Conservation (phyloP, 1,284 basidiomycete species). For the Hymenochaete sp. region DNA sequence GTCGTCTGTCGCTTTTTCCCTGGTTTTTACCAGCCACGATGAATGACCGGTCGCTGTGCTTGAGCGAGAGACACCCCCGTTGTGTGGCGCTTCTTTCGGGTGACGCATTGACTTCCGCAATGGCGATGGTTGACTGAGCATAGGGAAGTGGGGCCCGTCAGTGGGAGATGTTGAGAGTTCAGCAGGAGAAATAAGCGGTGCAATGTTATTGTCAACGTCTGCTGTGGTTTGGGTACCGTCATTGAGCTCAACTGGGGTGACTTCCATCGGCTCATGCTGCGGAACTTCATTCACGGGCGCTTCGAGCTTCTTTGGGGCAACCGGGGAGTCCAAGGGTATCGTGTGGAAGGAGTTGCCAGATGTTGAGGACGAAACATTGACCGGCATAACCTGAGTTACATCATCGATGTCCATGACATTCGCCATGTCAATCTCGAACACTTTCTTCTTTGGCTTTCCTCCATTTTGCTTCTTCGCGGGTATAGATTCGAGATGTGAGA, state of each 20-base stretch:
- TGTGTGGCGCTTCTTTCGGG: slow-evolving; percentile 39
- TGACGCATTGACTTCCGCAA: slow-evolving; percentile 56
- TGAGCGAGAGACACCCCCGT: too few relatives aligned
- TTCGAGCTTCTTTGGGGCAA: neutral
- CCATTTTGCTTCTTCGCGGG: too few relatives aligned
- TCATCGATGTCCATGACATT: slow-evolving; percentile 18
- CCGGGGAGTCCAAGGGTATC: slow-evolving; percentile 30
- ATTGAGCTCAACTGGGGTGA: neutral
- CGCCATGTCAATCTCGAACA: slow-evolving; percentile 14
- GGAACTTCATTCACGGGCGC: neutral
- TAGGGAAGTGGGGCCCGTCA: slow-evolving; percentile 36
- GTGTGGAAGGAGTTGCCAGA: slow-evolving; percentile 28
- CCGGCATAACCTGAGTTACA: slow-evolving; percentile 12
- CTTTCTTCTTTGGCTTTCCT: slow-evolving; percentile 1
- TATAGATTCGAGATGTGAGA: too few relatives aligned
- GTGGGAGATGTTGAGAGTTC: neutral
- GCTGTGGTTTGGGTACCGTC: neutral
- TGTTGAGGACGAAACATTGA: slow-evolving; percentile 10
- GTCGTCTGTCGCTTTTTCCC: slow-evolving; percentile 63
- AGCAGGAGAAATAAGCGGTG: neutral
- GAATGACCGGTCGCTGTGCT: slow-evolving; percentile 29
- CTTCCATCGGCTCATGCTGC: slow-evolving; percentile 5
- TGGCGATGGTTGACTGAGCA: slow-evolving; percentile 56
- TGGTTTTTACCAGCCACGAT: slow-evolving; percentile 69
- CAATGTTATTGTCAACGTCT: neutral